Evolutionary conservation across 192 early-diverging fungal species (phyloP), one percentile per base, ranked within the genome.

Genomic region (Linnemannia elongata): DNA sequence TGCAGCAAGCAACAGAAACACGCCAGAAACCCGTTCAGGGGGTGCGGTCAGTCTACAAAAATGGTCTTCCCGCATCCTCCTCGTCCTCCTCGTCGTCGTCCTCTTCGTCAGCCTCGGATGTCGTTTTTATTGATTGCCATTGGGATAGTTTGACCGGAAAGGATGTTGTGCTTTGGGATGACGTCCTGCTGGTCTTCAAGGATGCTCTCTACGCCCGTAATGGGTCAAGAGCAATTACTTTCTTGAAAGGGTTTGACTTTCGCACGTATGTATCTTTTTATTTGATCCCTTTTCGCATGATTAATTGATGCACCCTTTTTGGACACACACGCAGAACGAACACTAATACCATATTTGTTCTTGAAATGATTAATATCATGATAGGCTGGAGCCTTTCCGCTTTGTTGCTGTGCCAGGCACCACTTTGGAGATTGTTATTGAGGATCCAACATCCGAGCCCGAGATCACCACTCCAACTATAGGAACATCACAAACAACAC

Each of bases 11-110:
- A 10, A 7, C 55, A 57, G 55, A 24, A 27, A 57, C 55, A 57
- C 55, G 3, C 6, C 17, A 52, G 17, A 18, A 52, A 22, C 18
- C 49, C 3, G 49, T 52, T 52, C 49, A 57, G 55, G 55, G 55
- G n/a, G 55, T 57, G n/a, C 22, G 55, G n/a, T 57, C 55, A 27
- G 55, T 57, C 55, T 57, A 57, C 55, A 57, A 57, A 57, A 57
- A 57, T 57, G 55, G 55, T 27, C 55, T 27, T 57, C n/a, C 55
- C 55, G 55, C n/a, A 8, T 57, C 55, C n/a, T 24, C n/a, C 0
- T 57, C 55, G 1, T 57, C n/a, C n/a, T n/a, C n/a, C n/a, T n/a
- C n/a, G n/a, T n/a, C n/a, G n/a, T n/a, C n/a, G n/a, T 57, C 55
- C n/a, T 24, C n/a, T 0, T 57, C 55, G 1, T 57, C n/a, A n/a